These are phyloP conservation scores for Talaromyces piceae DNA, from an alignment of 2,329 filamentous ascomycete genomes.

Conservation along the genomic window DNA sequence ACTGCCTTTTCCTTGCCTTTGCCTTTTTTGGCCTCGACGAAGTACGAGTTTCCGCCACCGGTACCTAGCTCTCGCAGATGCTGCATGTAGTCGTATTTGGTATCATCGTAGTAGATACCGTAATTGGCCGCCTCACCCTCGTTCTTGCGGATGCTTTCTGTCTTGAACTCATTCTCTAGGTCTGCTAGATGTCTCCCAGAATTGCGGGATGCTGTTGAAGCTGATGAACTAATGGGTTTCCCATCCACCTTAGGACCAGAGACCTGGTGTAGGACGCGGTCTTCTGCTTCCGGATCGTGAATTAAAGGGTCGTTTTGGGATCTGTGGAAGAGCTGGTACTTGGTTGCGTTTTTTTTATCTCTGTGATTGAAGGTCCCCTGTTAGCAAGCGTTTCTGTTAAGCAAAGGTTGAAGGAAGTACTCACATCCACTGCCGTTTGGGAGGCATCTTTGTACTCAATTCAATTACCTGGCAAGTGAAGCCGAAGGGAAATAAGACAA, in stretches of 20 bases:
- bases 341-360: slow-evolving; percentile 86
- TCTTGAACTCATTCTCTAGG: slow-evolving; percentile 65
- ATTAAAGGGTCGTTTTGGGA: slow-evolving; percentile 97
- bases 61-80: slow-evolving; percentile 82
- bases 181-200: slow-evolving; percentile 65
- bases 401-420: slow-evolving; percentile 18
- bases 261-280: slow-evolving; percentile 78
- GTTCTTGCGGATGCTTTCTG: slow-evolving; percentile 65
- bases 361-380: slow-evolving; percentile 35
- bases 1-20: slow-evolving; percentile 64
- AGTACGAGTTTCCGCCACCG: slow-evolving; percentile 65
- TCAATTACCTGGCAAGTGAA: background rate
- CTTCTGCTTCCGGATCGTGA: slow-evolving; percentile 79
- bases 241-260: slow-evolving; percentile 30
- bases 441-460: slow-evolving; percentile 55
- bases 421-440: slow-evolving; percentile 67
- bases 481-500: background rate
- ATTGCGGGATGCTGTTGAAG: slow-evolving; percentile 32
- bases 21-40: slow-evolving; percentile 65
- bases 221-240: slow-evolving; percentile 14
- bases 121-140: slow-evolving; percentile 94
- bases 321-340: slow-evolving; percentile 90
- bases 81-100: slow-evolving; percentile 98
- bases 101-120: slow-evolving; percentile 91
- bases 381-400: background rate